A percentile compares a stretch with the other conserved stretches of the same genome.
phyloP scores from a whole-genome alignment of 495 filamentous ascomycete species.

The Usnea hakonensis region DNA sequence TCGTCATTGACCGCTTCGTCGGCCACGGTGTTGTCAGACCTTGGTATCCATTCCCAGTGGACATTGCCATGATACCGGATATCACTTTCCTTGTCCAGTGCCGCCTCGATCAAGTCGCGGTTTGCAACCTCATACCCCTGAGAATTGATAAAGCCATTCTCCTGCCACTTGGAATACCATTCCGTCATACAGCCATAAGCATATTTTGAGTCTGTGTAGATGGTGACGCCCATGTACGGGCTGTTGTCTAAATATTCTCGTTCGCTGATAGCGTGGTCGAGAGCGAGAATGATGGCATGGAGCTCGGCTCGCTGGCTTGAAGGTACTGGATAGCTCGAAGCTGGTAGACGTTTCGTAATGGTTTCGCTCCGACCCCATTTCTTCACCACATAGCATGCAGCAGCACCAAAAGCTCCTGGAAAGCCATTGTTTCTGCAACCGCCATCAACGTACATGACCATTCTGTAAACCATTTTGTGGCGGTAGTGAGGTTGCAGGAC shows the following conservation, averaged over 20 bases:
- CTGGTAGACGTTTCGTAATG: neutral
- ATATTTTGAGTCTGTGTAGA: conserved; percentile 31
- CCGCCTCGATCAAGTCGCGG: conserved; percentile 30
- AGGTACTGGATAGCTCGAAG: conserved; percentile 6
- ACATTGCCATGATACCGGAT: conserved; percentile 27
- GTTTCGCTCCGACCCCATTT: conserved; percentile 2
- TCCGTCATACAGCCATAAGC: conserved; percentile 27
- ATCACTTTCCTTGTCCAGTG: conserved; percentile 26
- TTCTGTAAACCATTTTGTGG: conserved; percentile 33
- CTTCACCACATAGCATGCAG: conserved; percentile 27
- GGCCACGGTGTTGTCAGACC: conserved; percentile 13
- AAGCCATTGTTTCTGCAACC: conserved; percentile 35
- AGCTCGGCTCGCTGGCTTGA: conserved; percentile 40
- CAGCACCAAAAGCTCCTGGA: conserved; percentile 27
- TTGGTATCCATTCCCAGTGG: conserved; percentile 25
- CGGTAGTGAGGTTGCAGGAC: neutral
- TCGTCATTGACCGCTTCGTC: conserved; percentile 18
- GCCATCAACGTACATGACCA: conserved; percentile 37
- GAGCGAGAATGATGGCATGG: conserved; percentile 33
- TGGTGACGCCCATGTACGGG: conserved; percentile 19
- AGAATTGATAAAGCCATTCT: conserved; percentile 28
- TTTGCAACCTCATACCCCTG: conserved; percentile 26
- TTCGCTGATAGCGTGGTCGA: conserved; percentile 29
- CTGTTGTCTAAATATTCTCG: conserved; percentile 17
- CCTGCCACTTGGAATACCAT: conserved; percentile 27